Base-by-base conservation (phyloP, 768 basidiomycete genomes). In the Lactarius tabidus region DNA sequence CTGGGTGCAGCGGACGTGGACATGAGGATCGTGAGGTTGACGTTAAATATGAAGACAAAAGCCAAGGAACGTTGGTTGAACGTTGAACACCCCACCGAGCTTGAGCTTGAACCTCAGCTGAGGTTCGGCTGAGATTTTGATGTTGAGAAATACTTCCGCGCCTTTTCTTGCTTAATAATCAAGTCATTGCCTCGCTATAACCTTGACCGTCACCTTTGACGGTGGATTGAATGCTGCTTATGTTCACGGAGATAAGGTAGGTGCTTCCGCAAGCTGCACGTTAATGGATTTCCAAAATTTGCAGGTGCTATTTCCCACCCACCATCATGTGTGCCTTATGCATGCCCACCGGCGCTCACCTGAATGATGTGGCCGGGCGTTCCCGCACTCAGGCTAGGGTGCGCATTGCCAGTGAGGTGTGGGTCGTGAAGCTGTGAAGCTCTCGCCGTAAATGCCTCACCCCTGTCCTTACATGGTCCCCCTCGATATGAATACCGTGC, bases 401-500 rank as follows among this genome's bases (percentile, higher is more conserved):
- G 43, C 23, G 43, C 43, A 23, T 23, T 43, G 41, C 9, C 43
- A 45, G n/a, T n/a, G 43, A 45, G 43, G 43, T 3, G 43, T 51
- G 48, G 10, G 48, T 51, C 3, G 48, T 51, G 48, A 28, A 26
- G 48, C 48, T 7, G 48, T 26, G 48, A 51, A 17, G 48, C 48
- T 23, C 48, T 26, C 26, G 23, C 48, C 23, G 48, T 17, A 23
- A 23, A 48, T 48, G 45, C 23, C 45, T 48, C 23, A 26, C 12
- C 23, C 5, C n/a, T 48, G 1, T 53, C 39, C 3, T 28, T 38
- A n/a, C 48, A n/a, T 45, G 39, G 8, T 6, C 18, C 18, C 36
- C 41, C 23, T 60, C 36, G 36, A 31, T 45, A 28, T 60, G 54
- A 60, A 65, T 29, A 26, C 35, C 20, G 35, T 38, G 26, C 48